Evolutionary conservation across 163 green algal genomes (phyloP), one percentile per base, ranked within the genome.

Genomic region (Botryococcus braunii): DNA sequence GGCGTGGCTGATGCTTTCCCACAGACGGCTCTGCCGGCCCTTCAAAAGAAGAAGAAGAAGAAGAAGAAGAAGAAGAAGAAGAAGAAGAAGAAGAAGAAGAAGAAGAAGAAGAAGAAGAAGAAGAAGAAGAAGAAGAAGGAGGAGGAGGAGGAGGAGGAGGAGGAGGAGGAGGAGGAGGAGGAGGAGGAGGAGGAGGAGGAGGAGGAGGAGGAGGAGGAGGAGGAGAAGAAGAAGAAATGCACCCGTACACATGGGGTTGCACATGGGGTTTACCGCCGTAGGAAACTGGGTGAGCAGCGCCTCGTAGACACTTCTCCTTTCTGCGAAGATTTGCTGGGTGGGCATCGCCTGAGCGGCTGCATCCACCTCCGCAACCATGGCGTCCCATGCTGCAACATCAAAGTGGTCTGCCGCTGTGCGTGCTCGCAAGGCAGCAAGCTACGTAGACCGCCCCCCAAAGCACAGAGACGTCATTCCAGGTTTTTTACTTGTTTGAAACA

Each of bases 261-360:
- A n/a, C n/a, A n/a, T n/a, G n/a, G n/a, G n/a, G n/a, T n/a, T n/a
- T n/a, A 85, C 79, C 48, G 79, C 79, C 31, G 78, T 86, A 0
- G 79, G 79, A 29, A 85, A 86, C 13, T 67, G 69, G 25, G 57
- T 46, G 21, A 85, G 56, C 31, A 86, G 57, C 25, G 74, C 70
- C 41, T 86, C 79, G 43, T 76, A 78, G 1, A 74, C 66, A 21
- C 35, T 37, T 1, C 41, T n/a, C 2, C 35, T 31, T 2, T 81
- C 40, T 8, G 39, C 31, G 27, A 29, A n/a, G 0, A 74, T 64
- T n/a, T n/a, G n/a, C n/a, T n/a, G n/a, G n/a, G n/a, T n/a, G n/a
- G n/a, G n/a, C n/a, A n/a, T n/a, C n/a, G n/a, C n/a, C n/a, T n/a
- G n/a, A n/a, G n/a, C n/a, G n/a, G n/a, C n/a, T n/a, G n/a, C n/a